These are phyloP conservation scores for Myxozyma monticola DNA, from an alignment of 805 yeast genomes.

Conservation along the genomic window DNA sequence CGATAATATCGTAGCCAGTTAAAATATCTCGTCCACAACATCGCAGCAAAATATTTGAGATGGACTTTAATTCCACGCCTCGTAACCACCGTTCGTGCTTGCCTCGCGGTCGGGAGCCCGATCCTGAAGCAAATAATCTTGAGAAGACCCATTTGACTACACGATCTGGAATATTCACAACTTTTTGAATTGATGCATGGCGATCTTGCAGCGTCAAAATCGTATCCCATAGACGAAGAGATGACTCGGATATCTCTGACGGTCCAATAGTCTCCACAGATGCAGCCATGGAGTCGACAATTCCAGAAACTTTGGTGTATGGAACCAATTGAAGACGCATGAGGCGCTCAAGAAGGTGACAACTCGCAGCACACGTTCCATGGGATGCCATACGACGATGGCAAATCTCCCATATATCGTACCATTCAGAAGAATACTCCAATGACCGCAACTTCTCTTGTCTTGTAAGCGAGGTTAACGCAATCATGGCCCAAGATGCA, in stretches of 20 bases:
- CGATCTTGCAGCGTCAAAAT: neutral
- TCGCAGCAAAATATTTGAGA: no score
- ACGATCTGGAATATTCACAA: neutral
- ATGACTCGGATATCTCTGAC: slow-evolving; percentile 6
- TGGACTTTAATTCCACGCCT: no score
- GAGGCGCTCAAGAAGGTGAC: slow-evolving; percentile 11
- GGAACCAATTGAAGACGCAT: neutral
- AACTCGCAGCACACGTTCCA: slow-evolving; percentile 14
- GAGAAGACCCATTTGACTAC: slow-evolving; percentile 3
- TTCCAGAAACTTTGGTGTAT: neutral
- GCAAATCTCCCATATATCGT: slow-evolving; percentile 11
- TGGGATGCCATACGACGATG: slow-evolving; percentile 8
- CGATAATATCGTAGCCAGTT: no score
- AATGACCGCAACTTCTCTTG: neutral
- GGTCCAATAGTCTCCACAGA: slow-evolving; percentile 19
- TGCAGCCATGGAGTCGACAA: slow-evolving; percentile 1
- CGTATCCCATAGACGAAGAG: neutral
- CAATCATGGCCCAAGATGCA: slow-evolving; percentile 25
- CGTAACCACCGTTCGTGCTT: no score
- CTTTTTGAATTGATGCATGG: neutral
- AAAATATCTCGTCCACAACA: no score
- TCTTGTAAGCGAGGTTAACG: slow-evolving; percentile 5
- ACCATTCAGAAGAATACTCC: slow-evolving; percentile 8
- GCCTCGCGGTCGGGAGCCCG: no score
- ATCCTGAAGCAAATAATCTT: neutral